phyloP scores from a whole-genome alignment of 2,329 filamentous ascomycete genomes.

The Colletotrichum lindemuthianum region DNA sequence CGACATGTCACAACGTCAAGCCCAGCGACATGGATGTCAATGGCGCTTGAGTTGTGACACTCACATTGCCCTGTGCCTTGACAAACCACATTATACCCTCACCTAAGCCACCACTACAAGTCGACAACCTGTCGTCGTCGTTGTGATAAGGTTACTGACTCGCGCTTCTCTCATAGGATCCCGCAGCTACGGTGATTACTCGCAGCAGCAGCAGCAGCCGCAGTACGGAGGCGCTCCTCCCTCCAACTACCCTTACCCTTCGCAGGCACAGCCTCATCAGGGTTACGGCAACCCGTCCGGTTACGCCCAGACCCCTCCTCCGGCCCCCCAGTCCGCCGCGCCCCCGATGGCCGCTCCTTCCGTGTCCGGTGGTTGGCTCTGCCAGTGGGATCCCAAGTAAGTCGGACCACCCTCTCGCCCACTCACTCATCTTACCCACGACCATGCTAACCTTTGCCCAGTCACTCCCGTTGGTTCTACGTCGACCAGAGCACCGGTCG shows the following conservation, averaged over 20 bases:
- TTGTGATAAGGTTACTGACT: slow-evolving; percentile 33
- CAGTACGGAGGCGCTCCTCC: slow-evolving; percentile 36
- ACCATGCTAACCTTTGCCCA: neutral
- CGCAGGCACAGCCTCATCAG: slow-evolving; percentile 35
- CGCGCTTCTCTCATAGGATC: slow-evolving; percentile 24
- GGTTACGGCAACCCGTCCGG: slow-evolving; percentile 34
- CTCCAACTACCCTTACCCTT: slow-evolving; percentile 34
- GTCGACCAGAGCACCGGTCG: slow-evolving; percentile 69
- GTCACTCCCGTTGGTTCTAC: slow-evolving; percentile 71
- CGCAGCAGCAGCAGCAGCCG: slow-evolving; percentile 37
- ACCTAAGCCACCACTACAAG: slow-evolving; percentile 4
- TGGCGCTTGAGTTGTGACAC: too few relatives aligned
- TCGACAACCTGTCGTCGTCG: slow-evolving; percentile 17
- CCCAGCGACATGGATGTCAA: neutral
- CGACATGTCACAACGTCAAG: slow-evolving; percentile 12
- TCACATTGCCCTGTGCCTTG: neutral
- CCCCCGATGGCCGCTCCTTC: slow-evolving; percentile 36
- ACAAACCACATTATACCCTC: neutral
- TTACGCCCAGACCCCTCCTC: slow-evolving; percentile 32
- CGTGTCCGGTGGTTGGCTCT: slow-evolving; percentile 69
- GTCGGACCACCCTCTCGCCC: neutral
- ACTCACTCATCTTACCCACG: neutral
- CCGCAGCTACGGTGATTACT: slow-evolving; percentile 35
- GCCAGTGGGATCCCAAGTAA: slow-evolving; percentile 68
- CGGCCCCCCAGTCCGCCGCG: slow-evolving; percentile 45